These are phyloP conservation scores for Picochlorum sp. DNA, from an alignment of 139 green algal genomes.

Conservation along the genomic window DNA sequence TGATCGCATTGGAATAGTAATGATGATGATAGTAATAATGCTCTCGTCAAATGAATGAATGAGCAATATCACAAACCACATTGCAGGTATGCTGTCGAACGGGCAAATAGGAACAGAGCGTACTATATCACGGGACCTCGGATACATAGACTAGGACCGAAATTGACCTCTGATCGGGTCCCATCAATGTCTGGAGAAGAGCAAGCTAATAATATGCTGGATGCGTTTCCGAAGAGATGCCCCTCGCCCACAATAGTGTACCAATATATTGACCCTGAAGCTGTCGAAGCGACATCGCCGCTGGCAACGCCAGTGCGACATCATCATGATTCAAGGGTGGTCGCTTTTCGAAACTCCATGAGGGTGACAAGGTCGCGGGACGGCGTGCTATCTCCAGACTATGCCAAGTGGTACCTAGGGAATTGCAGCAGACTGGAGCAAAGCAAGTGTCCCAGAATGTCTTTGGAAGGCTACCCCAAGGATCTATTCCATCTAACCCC, in stretches of 20 bases:
- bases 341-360: constrained; percentile 23
- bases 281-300: neutral
- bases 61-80: too few relatives aligned
- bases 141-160: neutral
- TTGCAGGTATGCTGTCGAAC: constrained; percentile 3
- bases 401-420: constrained; percentile 17
- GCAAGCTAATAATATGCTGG: neutral
- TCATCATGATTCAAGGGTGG: constrained; percentile 6
- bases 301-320: constrained; percentile 13
- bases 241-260: neutral
- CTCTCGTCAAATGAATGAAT: too few relatives aligned
- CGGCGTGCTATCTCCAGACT: constrained; percentile 17
- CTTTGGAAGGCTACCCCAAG: neutral
- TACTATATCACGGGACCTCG: neutral
- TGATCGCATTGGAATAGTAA: too few relatives aligned
- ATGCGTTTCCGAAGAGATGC: neutral
- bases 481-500: constrained; percentile 20
- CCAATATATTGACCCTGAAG: neutral
- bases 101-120: constrained; percentile 2
- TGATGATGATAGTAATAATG: too few relatives aligned
- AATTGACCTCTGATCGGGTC: neutral
- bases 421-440: constrained; percentile 1
- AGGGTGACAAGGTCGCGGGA: constrained; percentile 16
- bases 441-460: neutral
- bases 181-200: neutral